Percentiles rank a stretch among this genome's conserved stretches.
These are phyloP conservation scores for Termitomyces sp. DNA, from an alignment of 768 basidiomycete genomes.

Conservation along the genomic window DNA sequence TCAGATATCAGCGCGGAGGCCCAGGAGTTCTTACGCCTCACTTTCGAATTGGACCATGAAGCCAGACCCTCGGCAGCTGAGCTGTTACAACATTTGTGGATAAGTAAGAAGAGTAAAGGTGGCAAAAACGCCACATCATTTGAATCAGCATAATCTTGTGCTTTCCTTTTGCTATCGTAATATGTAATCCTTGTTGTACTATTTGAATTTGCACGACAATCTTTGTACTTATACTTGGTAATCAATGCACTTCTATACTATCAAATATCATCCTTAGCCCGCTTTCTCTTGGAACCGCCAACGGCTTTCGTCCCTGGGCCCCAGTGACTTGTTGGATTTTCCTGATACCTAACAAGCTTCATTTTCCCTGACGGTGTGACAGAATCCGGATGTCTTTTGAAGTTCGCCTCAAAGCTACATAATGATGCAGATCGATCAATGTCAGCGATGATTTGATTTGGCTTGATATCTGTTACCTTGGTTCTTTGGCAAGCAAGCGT, in stretches of 20 bases:
- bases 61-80: constrained; percentile 77
- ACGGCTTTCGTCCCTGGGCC: constrained; percentile 75
- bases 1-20: constrained; percentile 90
- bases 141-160: constrained; percentile 9
- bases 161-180: constrained; percentile 9
- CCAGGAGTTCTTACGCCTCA: constrained; percentile 78
- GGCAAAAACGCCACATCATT: constrained; percentile 10
- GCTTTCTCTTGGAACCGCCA: constrained; percentile 39
- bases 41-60: constrained; percentile 84
- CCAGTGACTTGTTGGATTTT: constrained; percentile 91
- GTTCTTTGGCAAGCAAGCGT: constrained; percentile 63
- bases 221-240: not conserved
- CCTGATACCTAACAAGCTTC: constrained; percentile 86
- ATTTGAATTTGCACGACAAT: not conserved
- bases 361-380: constrained; percentile 58
- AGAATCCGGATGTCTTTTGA: constrained; percentile 68
- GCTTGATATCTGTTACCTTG: constrained; percentile 40
- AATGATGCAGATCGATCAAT: constrained; percentile 1
- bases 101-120: constrained; percentile 39
- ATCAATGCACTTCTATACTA: not conserved
- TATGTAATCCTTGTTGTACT: constrained; percentile 13
- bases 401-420: constrained; percentile 62
- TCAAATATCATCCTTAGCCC: constrained; percentile 25
- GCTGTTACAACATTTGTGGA: constrained; percentile 74
- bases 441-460: not conserved